phyloP scores from a whole-genome alignment of 495 filamentous ascomycete genomes.

The Pseudomonodictys pantanalensis region DNA sequence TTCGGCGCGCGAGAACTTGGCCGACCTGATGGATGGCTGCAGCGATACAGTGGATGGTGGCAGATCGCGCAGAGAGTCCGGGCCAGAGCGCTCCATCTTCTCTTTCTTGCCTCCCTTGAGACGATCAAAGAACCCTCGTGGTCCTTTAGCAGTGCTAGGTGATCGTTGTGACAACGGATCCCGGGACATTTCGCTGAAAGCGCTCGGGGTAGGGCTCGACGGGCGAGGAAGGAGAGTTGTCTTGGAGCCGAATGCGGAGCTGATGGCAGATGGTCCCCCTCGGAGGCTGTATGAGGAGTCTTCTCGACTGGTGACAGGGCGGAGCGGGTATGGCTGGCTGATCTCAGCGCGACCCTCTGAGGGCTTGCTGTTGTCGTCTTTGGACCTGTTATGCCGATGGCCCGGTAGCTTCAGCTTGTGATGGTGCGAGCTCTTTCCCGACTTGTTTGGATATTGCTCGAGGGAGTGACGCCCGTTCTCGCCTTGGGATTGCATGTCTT shows the following conservation, averaged over 20 bases:
- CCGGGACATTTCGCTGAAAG: slow-evolving; percentile 49
- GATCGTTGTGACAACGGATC: slow-evolving; percentile 50
- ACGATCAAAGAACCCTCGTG: slow-evolving; percentile 63
- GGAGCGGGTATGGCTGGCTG: slow-evolving; percentile 32
- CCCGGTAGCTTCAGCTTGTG: slow-evolving; percentile 66
- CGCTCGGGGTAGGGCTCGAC: slow-evolving; percentile 73
- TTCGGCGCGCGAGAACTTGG: slow-evolving; percentile 52
- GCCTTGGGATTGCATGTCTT: slow-evolving; percentile 28
- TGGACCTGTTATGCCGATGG: slow-evolving; percentile 66
- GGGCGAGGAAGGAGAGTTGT: slow-evolving; percentile 55
- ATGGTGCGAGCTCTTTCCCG: slow-evolving; percentile 43
- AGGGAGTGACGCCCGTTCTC: slow-evolving; percentile 24
- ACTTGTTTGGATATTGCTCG: slow-evolving; percentile 31
- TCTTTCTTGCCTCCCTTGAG: slow-evolving; percentile 49
- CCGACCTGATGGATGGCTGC: slow-evolving; percentile 41
- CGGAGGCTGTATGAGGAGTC: slow-evolving; percentile 59
- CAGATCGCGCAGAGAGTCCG: slow-evolving; percentile 54
- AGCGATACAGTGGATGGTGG: slow-evolving; percentile 55
- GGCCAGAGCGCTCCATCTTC: slow-evolving; percentile 51
- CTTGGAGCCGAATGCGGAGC: slow-evolving; percentile 49
- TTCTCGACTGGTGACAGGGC: slow-evolving; percentile 67
- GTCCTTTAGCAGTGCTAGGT: slow-evolving; percentile 47
- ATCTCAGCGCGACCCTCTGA: slow-evolving; percentile 25
- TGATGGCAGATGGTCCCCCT: slow-evolving; percentile 45
- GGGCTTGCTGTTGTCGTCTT: slow-evolving; percentile 68